Evolutionary conservation across 805 yeast species (phyloP), one percentile per base, ranked within the genome.

Genomic region (Barnettozyma sucrosica): DNA sequence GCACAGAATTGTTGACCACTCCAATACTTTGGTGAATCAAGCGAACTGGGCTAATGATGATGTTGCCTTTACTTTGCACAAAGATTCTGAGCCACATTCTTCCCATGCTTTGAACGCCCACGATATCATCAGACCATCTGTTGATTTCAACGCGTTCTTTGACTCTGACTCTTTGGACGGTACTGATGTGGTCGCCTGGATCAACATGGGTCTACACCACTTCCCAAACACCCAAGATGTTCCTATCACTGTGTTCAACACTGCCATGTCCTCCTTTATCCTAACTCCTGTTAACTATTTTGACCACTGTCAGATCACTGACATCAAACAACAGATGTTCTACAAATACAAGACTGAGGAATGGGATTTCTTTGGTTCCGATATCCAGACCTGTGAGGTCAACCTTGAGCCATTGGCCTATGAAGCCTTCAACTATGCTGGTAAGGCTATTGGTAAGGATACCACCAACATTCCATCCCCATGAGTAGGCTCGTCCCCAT

Each of bases 201-300:
- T 60, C 38, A 61, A 57, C 49, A 42, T 61, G 36, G 65, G 58
- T 28, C 44, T 61, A 20, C 65, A 61, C 40, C 65, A 61, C 43
- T 51, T 61, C 41, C 65, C 65, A 50, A 60, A 56, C 47, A 56
- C 63, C 24, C 61, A 61, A 36, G 65, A 61, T 50, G 56, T 61
- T 32, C 65, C 64, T 50, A 58, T 53, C 40, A 61, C 65, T 11
- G 51, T 61, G 26, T 61, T 53, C 53, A 54, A 49, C 39, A 57
- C 64, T 25, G 65, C 64, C 13, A 52, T 48, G 39, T 50, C 62
- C 5, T 47, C 54, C 14, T 51, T 61, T 25, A 30, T 56, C 23
- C 42, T 61, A 20, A 61, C 65, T 5, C 65, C 65, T 23, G 61
- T 50, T 51, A 61, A 61, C 51, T 61, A 57, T 55, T 61, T 61